Evolutionary conservation across 2,329 filamentous ascomycete species (phyloP).

Genomic region (Aureobasidium subglaciale): DNA sequence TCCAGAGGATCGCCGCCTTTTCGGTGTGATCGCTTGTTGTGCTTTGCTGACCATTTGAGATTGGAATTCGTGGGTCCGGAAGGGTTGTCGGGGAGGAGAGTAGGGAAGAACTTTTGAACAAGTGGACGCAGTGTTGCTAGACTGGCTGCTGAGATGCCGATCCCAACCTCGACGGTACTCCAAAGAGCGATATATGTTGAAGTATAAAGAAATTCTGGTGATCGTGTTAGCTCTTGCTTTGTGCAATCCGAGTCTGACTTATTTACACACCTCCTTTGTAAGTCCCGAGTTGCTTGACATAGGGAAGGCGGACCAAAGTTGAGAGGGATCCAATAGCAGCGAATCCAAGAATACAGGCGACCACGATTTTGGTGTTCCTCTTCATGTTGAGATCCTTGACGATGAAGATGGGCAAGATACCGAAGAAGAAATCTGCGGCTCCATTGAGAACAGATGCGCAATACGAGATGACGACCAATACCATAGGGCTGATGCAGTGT

Average conservation of each 20-base stretch:
- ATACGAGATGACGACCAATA: conserved; percentile 15
- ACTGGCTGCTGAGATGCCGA: conserved; percentile 29
- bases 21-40: neutral
- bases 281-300: conserved; percentile 32
- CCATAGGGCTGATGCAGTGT: conserved; percentile 14
- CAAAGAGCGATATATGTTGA: conserved; percentile 25
- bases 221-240: conserved; percentile 30
- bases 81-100: neutral
- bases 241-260: conserved; percentile 30
- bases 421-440: conserved; percentile 31
- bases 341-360: conserved; percentile 29
- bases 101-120: conserved; percentile 20
- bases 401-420: conserved; percentile 30
- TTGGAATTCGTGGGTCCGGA: neutral
- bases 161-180: conserved; percentile 29
- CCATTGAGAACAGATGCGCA: conserved; percentile 26
- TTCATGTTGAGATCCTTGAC: conserved; percentile 33
- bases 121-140: conserved; percentile 29
- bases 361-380: conserved; percentile 26
- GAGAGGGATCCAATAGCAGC: conserved; percentile 21
- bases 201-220: conserved; percentile 21
- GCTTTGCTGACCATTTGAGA: conserved; percentile 8
- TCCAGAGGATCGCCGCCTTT: neutral
- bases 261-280: conserved; percentile 29
- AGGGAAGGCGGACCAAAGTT: conserved; percentile 44